A percentile compares a stretch with the other conserved stretches of the same genome.
Conservation (phyloP, 2,329 filamentous ascomycete species). For the Coniochaeta prunicola region DNA sequence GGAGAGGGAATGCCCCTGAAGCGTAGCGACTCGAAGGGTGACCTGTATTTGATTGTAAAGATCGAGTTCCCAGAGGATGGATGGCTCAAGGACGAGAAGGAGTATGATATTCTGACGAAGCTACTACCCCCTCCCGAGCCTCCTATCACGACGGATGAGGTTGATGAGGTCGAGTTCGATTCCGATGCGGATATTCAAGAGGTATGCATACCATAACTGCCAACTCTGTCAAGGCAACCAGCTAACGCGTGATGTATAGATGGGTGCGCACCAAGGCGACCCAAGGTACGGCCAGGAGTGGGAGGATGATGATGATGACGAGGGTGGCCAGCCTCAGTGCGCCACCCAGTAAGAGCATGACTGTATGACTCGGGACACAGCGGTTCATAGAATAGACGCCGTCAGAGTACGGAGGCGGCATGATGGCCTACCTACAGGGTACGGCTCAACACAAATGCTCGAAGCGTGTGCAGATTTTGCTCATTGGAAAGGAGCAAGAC, state of each 20-base stretch:
- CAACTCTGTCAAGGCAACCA: background rate
- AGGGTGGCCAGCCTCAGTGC: constrained; percentile 59
- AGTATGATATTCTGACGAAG: constrained; percentile 63
- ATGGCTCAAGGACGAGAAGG: constrained; percentile 68
- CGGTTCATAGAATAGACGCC: background rate
- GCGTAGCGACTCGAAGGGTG: constrained; percentile 73
- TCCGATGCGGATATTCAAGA: constrained; percentile 77
- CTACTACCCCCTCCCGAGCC: constrained; percentile 61
- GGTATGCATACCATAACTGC: constrained; percentile 32
- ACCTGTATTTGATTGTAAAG: constrained; percentile 80
- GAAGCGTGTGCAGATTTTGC: background rate
- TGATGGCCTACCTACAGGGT: background rate
- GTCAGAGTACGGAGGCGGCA: background rate
- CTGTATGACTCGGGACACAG: background rate
- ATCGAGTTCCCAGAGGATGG: constrained; percentile 83
- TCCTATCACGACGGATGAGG: constrained; percentile 61
- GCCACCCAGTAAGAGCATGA: constrained; percentile 54
- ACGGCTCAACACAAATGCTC: background rate
- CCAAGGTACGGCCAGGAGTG: constrained; percentile 58
- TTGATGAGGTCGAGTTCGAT: constrained; percentile 85
- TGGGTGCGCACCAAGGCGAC: constrained; percentile 66
- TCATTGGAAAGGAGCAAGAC: background rate
- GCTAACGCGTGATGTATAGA: constrained; percentile 31
- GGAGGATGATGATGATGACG: constrained; percentile 67
- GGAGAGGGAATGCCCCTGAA: constrained; percentile 96